phyloP scores from a whole-genome alignment of 2,329 filamentous ascomycete genomes.

The Thermothelomyces thermophilus region DNA sequence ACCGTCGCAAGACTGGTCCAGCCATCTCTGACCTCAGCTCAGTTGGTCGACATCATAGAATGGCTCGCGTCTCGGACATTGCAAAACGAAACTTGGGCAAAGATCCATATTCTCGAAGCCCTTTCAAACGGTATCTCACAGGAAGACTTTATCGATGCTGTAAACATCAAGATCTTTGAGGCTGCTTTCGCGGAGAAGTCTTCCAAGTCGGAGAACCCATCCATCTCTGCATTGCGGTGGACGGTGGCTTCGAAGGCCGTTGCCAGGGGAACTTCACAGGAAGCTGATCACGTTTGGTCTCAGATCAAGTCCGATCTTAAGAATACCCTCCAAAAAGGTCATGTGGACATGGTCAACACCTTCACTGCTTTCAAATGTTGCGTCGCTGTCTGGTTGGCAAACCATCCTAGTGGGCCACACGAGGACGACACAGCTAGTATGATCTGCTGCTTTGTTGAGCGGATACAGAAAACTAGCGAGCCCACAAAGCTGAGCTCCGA shows the following conservation, averaged over 20 bases:
- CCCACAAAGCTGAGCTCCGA: neutral
- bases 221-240: slow-evolving; percentile 21
- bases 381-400: slow-evolving; percentile 28
- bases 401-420: slow-evolving; percentile 20
- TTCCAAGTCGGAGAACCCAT: slow-evolving; percentile 16
- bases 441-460: slow-evolving; percentile 25
- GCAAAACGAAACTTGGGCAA: slow-evolving; percentile 27
- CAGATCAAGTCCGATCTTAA: slow-evolving; percentile 23
- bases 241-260: slow-evolving; percentile 26
- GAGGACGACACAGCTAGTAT: slow-evolving; percentile 26
- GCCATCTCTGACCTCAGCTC: slow-evolving; percentile 38
- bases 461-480: slow-evolving; percentile 19
- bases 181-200: slow-evolving; percentile 15
- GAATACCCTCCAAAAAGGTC: slow-evolving; percentile 21
- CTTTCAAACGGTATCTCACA: slow-evolving; percentile 37
- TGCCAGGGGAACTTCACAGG: slow-evolving; percentile 23
- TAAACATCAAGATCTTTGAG: slow-evolving; percentile 29
- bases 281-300: slow-evolving; percentile 26
- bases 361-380: slow-evolving; percentile 30
- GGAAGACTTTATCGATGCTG: slow-evolving; percentile 38
- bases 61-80: slow-evolving; percentile 34
- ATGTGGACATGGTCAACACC: slow-evolving; percentile 16
- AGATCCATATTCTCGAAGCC: slow-evolving; percentile 38
- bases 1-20: slow-evolving; percentile 32
- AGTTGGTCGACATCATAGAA: slow-evolving; percentile 38